Conservation (phyloP, 1,139 yeast genomes). For the Diutina mesorugosa region DNA sequence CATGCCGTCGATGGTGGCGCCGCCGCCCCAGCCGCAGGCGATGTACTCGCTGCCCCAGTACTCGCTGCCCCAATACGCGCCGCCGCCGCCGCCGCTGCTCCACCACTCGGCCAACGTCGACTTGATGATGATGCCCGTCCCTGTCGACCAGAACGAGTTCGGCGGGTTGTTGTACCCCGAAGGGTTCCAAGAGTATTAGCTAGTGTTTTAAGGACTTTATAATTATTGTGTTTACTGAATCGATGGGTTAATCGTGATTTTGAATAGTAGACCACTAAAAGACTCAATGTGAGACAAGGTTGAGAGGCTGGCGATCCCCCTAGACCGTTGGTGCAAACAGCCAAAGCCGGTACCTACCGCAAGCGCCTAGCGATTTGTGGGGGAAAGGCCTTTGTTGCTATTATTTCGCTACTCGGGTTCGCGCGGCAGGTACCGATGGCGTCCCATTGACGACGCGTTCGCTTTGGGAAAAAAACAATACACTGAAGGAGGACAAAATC, state of each 20-base stretch:
- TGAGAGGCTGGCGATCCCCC: too few species aligned
- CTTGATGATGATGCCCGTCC: constrained; percentile 1
- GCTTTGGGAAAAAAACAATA: background rate
- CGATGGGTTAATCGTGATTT: background rate
- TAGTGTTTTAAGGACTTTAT: background rate
- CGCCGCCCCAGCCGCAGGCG: background rate
- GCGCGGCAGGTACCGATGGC: background rate
- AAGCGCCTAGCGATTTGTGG: background rate
- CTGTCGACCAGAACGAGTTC: background rate
- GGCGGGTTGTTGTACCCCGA: constrained; percentile 3
- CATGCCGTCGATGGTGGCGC: background rate
- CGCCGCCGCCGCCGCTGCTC: background rate
- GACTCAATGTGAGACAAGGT: too few species aligned
- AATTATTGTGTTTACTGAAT: background rate
- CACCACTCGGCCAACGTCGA: constrained; percentile 1
- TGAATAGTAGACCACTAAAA: background rate
- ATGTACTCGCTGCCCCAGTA: constrained; percentile 1
- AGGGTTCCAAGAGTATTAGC: constrained; percentile 1
- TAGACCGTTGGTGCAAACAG: background rate
- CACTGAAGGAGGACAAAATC: background rate
- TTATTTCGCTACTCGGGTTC: background rate
- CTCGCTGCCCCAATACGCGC: background rate
- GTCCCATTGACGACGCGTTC: background rate
- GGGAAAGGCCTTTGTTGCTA: background rate
- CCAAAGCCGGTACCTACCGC: background rate